Evolutionary conservation across 805 yeast species (phyloP), one percentile per base, ranked within the genome.

Genomic region (Cephaloascus albidus): DNA sequence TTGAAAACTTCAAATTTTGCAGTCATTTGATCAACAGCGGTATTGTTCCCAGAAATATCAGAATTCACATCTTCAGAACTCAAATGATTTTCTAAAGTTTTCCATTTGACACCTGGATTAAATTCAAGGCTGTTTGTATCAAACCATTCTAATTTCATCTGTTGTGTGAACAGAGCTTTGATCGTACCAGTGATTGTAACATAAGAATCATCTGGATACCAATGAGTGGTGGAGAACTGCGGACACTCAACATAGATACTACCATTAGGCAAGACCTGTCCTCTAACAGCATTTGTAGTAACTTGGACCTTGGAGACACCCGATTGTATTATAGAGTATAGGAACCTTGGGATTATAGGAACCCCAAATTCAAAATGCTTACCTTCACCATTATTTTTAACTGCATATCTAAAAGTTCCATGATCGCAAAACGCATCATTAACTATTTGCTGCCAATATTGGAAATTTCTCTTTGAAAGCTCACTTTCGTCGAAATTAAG

Each of bases 201-300:
- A 47, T 71, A 70, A 3, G 89, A 78, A 0, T 93, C 94, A 57
- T 85, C 95, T 2, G 62, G 57, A 52, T 77, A 84, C 55, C 72
- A 66, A 46, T 69, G 72, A 15, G 72, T 62, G 36, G 72, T 56
- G 1, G 72, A 59, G 28, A 72, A 63, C 35, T 75, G 61, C 10
- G 76, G 65, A 36, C 79, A 70, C 33, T 76, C 81, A 27, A 80
- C 54, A 39, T 70, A 66, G 0, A 77, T 70, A 4, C 72, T 65
- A 0, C 79, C 79, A 43, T 73, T 68, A 3, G 76, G 68, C 36
- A 77, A 52, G 1, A 72, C 70, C 41, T 72, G 73, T 4, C 81
- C 77, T 28, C 73, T 63, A 20, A 74, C 44, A 43, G 68, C 59
- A 18, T 68, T 67, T 2, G 78, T 73, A 4, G 65, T 61, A 4